Evolutionary conservation across 805 yeast genomes (phyloP).

Genomic region (Lachancea meyersii): DNA sequence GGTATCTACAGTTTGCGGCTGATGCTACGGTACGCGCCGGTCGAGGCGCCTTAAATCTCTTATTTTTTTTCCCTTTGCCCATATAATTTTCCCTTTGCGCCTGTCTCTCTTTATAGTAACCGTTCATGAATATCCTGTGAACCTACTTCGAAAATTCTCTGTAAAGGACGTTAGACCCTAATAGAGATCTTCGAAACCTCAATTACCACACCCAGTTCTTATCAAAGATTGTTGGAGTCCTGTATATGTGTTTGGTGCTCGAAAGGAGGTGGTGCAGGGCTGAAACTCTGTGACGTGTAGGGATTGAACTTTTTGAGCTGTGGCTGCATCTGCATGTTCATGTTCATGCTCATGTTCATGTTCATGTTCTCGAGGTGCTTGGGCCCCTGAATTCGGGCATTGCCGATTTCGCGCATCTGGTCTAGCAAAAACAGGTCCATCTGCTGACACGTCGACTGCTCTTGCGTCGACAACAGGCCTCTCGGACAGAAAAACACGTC

Average conservation of each 20-base stretch:
- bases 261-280: slow-evolving; percentile 37
- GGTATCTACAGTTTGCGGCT: neutral
- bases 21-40: too few relatives aligned
- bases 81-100: neutral
- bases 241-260: slow-evolving; percentile 6
- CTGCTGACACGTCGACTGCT: slow-evolving; percentile 24
- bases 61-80: too few relatives aligned
- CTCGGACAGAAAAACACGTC: slow-evolving; percentile 31
- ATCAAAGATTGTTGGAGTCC: neutral
- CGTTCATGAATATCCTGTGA: neutral
- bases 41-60: too few relatives aligned
- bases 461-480: slow-evolving; percentile 24
- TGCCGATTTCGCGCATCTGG: slow-evolving; percentile 14
- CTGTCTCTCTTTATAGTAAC: neutral
- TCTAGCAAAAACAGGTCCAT: slow-evolving; percentile 23
- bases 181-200: neutral
- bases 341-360: too few relatives aligned
- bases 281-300: slow-evolving; percentile 56
- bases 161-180: too few relatives aligned
- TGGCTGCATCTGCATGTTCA: slow-evolving; percentile 18
- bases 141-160: neutral
- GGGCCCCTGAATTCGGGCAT: slow-evolving; percentile 4
- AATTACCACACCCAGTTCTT: too few relatives aligned
- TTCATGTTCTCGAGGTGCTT: slow-evolving; percentile 11
- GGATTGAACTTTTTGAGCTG: slow-evolving; percentile 58